Evolutionary conservation across 139 green algal species (phyloP), one percentile per base, ranked within the genome.

Genomic region (Nannochloris sp.): DNA sequence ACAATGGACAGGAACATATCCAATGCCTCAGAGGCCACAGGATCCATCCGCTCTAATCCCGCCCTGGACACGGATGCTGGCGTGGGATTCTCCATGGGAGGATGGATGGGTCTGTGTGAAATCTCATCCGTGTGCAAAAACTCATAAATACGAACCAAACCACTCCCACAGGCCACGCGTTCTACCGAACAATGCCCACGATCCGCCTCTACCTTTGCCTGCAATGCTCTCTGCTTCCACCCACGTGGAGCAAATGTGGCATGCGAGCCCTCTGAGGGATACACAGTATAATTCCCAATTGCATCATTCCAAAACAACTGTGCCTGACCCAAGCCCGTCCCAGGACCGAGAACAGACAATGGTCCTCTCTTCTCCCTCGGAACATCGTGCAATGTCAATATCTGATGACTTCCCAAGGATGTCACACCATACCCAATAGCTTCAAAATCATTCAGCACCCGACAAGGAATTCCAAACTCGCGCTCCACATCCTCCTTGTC

Each of bases 401-500:
- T 23, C 34, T 94, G 79, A 3, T 69, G 31, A 0, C 51, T 36
- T 0, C 67, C 29, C 27, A 97, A 59, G 0, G 70, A 78, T 1
- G 78, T 81, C 43, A 96, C 84, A 34, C 88, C 91, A 46, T 96
- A 97, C 0, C 91, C 91, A 14, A 92, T 80, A 3, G 91, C 91
- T 72, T 95, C 88, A 68, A 96, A 96, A 74, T 96, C 90, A 69
- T 96, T 96, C 16, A 96, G 69, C 34, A 96, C 78, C 0, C 31
- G 51, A 58, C 16, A 44, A 29, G 34, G 54, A 16, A 85, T 66
- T 4, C 70, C 73, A 56, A 88, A 85, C 46, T 81, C 29, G 23
- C 75, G 59, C 44, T 72, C 19, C 25, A 95, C 66, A 18, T 58
- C 59, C 6, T 37, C 4, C 3, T 79, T 83, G 27, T 93, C 81